Conservation (phyloP, 176 grass and related monocot species). For the Coix lacrymajobi region DNA sequence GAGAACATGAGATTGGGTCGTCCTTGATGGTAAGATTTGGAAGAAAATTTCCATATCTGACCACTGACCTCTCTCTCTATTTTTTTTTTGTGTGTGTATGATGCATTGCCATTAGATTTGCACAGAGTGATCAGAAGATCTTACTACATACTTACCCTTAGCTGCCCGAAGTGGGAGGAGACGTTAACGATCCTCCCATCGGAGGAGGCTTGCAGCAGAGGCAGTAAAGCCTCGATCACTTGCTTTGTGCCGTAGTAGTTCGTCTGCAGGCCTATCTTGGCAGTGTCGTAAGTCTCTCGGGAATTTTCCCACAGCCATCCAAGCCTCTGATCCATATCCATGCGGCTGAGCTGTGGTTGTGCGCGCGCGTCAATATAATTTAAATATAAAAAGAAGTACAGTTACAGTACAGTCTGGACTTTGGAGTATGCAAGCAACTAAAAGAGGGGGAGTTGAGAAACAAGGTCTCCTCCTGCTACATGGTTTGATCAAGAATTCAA, state of each 20-base stretch:
- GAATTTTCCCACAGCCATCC: background rate
- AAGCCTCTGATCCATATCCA: background rate
- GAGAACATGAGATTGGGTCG: background rate
- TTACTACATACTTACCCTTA: conserved; percentile 34
- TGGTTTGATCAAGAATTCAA: too few species aligned
- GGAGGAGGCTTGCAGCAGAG: conserved; percentile 39
- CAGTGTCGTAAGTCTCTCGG: conserved; percentile 35
- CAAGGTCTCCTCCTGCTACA: background rate
- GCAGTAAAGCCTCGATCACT: conserved; percentile 40
- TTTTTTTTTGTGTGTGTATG: too few species aligned
- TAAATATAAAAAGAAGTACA: background rate
- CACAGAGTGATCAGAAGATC: background rate
- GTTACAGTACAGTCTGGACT: background rate
- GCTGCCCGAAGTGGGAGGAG: conserved; percentile 38
- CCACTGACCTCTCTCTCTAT: too few species aligned
- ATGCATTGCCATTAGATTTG: background rate
- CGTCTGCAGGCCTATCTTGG: conserved; percentile 42
- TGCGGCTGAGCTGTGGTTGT: conserved; percentile 5
- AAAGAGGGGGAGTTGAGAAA: background rate
- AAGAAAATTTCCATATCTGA: background rate
- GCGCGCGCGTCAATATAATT: background rate
- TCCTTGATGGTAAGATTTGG: background rate
- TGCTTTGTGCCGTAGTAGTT: conserved; percentile 59
- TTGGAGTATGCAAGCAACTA: too few species aligned
- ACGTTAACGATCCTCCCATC: conserved; percentile 55